Conservation (phyloP, 768 basidiomycete genomes). For the Mycena rebaudengoi region DNA sequence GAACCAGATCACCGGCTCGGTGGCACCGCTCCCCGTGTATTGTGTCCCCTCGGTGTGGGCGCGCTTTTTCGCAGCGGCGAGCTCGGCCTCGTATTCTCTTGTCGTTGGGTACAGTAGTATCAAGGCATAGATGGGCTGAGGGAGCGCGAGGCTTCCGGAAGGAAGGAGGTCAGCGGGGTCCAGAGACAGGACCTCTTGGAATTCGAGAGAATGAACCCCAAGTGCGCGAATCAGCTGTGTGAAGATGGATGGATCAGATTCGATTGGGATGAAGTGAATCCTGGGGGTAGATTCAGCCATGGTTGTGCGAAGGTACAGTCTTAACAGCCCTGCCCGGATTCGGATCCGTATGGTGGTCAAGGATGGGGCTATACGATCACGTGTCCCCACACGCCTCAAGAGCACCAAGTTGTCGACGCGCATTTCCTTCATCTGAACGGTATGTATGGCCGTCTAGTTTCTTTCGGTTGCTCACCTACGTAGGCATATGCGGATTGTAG, state of each 20-base stretch:
- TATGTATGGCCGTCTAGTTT: too few relatives aligned
- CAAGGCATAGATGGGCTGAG: slow-evolving; percentile 41
- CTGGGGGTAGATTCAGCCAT: slow-evolving; percentile 3
- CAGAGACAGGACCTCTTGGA: slow-evolving; percentile 45
- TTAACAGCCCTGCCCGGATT: too few relatives aligned
- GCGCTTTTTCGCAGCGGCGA: slow-evolving; percentile 28
- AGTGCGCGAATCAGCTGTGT: slow-evolving; percentile 42
- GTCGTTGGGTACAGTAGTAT: slow-evolving; percentile 40
- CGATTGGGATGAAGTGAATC: slow-evolving; percentile 45
- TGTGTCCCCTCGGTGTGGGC: slow-evolving; percentile 22
- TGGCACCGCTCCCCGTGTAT: slow-evolving; percentile 40
- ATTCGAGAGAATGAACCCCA: slow-evolving; percentile 38
- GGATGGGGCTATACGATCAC: too few relatives aligned
- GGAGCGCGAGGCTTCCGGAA: slow-evolving; percentile 31
- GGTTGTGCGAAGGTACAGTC: too few relatives aligned
- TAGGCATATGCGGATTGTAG: too few relatives aligned
- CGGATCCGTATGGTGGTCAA: too few relatives aligned
- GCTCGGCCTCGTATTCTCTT: slow-evolving; percentile 32
- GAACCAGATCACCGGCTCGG: slow-evolving; percentile 46
- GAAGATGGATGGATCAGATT: slow-evolving; percentile 48
- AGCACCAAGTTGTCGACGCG: too few relatives aligned
- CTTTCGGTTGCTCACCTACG: too few relatives aligned
- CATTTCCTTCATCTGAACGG: too few relatives aligned
- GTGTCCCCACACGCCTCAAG: too few relatives aligned
- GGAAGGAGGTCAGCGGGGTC: slow-evolving; percentile 42